Evolutionary conservation across 2,329 filamentous ascomycete genomes (phyloP), one percentile per base, ranked within the genome.

Genomic region (Colletotrichum gigasporum): DNA sequence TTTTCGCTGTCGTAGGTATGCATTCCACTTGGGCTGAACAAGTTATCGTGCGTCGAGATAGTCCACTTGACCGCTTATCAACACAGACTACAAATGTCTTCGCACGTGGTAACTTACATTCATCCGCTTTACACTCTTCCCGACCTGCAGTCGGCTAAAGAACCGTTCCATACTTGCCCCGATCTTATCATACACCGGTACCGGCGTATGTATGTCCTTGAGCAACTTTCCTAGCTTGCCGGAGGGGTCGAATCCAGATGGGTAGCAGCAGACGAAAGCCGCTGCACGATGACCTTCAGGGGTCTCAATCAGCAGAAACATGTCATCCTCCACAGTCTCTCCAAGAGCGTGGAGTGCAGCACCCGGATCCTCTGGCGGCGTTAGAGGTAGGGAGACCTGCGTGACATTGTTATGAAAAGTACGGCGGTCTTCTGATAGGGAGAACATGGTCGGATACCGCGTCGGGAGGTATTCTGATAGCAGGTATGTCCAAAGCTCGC

Each of bases 161-260:
- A 83, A 86, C 5, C 79, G 76, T 71, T 87, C 84, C 83, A 87
- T 86, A 63, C 83, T 86, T 0, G 75, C 69, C 0, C 80, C 83
- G 26, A 87, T 86, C 73, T 82, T 86, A 14, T 85, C 80, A 57
- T 86, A 87, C 1, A 76, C 76, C 0, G 85, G 85, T 35, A 87
- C 85, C 0, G 83, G 83, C 14, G 63, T 72, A 59, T 88, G 85
- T 10, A 87, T 83, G 20, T 84, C 82, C 42, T 71, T 72, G 18
- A 87, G 71, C 9, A 79, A 68, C 66, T 79, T 78, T 2, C 83
- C 84, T 26, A 87, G 72, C 71, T 87, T 87, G 2, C 71, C 47
- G 0, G 80, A 76, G 0, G 85, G 83, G 47, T 86, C 80, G 48
- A 87, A 87, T 0, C 84, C 85, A 0, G 80, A 75, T 0, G 85